These are phyloP conservation scores for Symbiodinium natans DNA, from an alignment of 73 alveolate species.

Conservation along the genomic window DNA sequence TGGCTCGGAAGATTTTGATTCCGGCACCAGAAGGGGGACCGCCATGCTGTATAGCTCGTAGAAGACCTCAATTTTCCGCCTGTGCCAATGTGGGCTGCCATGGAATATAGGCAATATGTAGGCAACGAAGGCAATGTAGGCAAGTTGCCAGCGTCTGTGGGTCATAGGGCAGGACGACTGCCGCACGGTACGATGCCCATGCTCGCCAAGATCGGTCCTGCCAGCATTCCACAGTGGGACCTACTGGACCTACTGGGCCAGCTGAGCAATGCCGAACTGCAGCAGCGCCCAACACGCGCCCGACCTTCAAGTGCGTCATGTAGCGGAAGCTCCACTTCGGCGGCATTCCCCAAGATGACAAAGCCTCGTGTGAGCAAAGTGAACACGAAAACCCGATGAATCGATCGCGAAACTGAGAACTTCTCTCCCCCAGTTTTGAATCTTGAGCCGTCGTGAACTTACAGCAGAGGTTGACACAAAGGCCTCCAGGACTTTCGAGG, in stretches of 20 bases:
- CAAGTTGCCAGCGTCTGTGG: conserved; percentile 35
- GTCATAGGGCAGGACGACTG: conserved; percentile 40
- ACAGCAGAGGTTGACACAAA: too few species aligned
- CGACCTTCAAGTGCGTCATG: conserved; percentile 32
- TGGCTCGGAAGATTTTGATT: too few species aligned
- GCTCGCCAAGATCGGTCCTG: conserved; percentile 31
- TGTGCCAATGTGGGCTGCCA: not conserved
- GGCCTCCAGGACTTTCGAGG: too few species aligned
- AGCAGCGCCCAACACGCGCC: not conserved
- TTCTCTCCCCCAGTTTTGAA: too few species aligned
- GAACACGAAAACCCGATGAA: too few species aligned
- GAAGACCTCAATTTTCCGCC: not conserved
- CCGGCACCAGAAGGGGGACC: conserved; percentile 9
- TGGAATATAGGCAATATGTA: too few species aligned
- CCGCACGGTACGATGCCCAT: conserved; percentile 22
- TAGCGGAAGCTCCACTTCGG: not conserved
- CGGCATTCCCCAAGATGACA: not conserved
- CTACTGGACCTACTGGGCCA: not conserved
- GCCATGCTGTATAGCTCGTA: conserved; percentile 42
- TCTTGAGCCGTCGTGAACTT: too few species aligned
- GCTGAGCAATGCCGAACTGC: not conserved
- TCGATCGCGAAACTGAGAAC: too few species aligned
- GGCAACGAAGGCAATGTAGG: too few species aligned
- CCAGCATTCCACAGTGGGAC: not conserved
- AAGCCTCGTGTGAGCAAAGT: not conserved